These are phyloP conservation scores for Hericium rajendrae DNA, from an alignment of 768 basidiomycete genomes.

Conservation along the genomic window DNA sequence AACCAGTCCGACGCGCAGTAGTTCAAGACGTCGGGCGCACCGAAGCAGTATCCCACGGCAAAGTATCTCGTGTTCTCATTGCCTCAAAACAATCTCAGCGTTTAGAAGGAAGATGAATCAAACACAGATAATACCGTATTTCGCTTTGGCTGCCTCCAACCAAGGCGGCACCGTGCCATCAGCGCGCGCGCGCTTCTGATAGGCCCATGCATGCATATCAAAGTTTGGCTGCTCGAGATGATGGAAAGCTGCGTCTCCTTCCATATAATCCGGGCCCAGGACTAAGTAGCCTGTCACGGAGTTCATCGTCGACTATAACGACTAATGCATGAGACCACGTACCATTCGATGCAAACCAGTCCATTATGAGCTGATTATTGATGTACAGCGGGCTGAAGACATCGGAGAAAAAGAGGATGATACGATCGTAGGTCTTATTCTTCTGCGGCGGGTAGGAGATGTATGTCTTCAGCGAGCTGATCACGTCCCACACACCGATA, in stretches of 20 bases:
- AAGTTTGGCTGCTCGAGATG: neutral
- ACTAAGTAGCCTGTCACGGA: neutral
- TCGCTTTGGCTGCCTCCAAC: neutral
- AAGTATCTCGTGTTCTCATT: neutral
- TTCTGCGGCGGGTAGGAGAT: neutral
- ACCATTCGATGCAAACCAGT: neutral
- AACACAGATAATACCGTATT: neutral
- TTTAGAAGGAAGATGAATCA: neutral
- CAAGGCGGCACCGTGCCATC: neutral
- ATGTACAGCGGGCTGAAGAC: neutral
- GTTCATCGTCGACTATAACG: too few species aligned
- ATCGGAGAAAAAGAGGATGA: neutral
- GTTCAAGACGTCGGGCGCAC: neutral
- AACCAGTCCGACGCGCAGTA: neutral
- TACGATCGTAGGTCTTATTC: neutral
- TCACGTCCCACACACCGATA: neutral
- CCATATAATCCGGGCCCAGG: neutral
- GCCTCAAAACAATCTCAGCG: neutral
- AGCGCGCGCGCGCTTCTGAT: neutral
- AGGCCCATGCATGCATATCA: neutral
- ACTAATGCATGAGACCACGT: neutral
- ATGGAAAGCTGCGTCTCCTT: neutral
- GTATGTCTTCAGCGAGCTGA: neutral
- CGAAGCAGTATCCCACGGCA: neutral
- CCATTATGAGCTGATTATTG: neutral